A percentile compares a stretch with the other conserved stretches of the same genome.
Evolutionary conservation across 306 rosid species (phyloP).

Genomic region (Prinsepia uniflora): DNA sequence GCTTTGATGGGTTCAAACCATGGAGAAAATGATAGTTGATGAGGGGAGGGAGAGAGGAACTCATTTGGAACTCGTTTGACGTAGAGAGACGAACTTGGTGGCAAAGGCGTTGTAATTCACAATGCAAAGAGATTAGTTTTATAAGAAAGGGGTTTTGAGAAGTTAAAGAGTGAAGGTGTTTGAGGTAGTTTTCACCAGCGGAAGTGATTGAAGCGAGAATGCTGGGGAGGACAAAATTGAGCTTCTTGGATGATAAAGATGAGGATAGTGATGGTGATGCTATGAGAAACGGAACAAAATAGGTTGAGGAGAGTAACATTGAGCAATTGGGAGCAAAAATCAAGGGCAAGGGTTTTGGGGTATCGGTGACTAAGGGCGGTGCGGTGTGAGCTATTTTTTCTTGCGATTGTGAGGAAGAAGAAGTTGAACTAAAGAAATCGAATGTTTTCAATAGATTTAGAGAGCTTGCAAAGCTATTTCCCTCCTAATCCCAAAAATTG

Average conservation of each 20-base stretch:
- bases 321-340: constrained; percentile 32
- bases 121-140: constrained; percentile 40
- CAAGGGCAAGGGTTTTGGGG: constrained; percentile 8
- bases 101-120: constrained; percentile 45
- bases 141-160: constrained; percentile 52
- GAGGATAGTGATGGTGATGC: constrained; percentile 7
- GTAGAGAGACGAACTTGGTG: constrained; percentile 39
- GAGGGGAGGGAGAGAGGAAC: too few species aligned
- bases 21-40: too few species aligned
- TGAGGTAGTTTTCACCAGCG: constrained; percentile 34
- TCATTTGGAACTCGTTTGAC: too few species aligned
- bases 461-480: too few species aligned
- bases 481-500: too few species aligned
- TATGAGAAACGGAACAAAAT: constrained; percentile 44
- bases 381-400: constrained; percentile 37
- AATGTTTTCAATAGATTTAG: too few species aligned
- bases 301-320: constrained; percentile 44
- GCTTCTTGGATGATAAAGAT: constrained; percentile 26
- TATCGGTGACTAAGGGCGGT: constrained; percentile 29
- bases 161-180: constrained; percentile 40
- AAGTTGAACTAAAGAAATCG: background rate
- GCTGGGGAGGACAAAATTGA: constrained; percentile 30
- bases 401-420: background rate
- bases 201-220: constrained; percentile 35
- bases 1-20: too few species aligned